Evolutionary conservation across 1,284 basidiomycete species (phyloP).

Genomic region (Leccinum griseonigrum): DNA sequence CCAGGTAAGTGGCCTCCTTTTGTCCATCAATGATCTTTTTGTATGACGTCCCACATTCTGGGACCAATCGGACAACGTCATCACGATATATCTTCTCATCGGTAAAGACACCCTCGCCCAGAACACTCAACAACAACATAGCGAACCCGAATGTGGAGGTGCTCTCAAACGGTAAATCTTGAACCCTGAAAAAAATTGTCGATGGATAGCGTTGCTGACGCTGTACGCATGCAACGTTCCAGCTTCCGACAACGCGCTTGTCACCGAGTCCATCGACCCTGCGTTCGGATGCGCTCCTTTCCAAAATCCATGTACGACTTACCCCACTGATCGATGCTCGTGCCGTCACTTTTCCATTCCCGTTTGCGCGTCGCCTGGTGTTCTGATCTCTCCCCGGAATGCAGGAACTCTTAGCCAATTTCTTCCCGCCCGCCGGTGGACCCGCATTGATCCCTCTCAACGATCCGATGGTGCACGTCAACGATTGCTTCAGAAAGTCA

Average conservation of each 20-base stretch:
- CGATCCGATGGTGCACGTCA: conserved; percentile 27
- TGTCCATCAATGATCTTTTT: neutral
- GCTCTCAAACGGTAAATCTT: conserved; percentile 23
- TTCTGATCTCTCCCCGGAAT: neutral
- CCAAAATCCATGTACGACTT: conserved; percentile 28
- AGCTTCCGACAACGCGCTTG: conserved; percentile 28
- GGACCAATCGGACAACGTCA: conserved; percentile 29
- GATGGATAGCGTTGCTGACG: neutral
- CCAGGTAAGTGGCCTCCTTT: conserved; percentile 11
- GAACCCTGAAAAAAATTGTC: too few relatives aligned
- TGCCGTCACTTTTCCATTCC: neutral
- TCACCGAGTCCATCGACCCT: conserved; percentile 25
- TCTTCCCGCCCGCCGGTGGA: conserved; percentile 26
- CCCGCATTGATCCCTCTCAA: conserved; percentile 26
- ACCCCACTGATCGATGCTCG: conserved; percentile 25
- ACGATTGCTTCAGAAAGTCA: conserved; percentile 27
- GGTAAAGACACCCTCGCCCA: conserved; percentile 23
- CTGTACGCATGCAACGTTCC: neutral
- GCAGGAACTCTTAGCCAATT: conserved; percentile 24
- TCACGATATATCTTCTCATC: conserved; percentile 29
- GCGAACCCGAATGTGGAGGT: conserved; percentile 24
- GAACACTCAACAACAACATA: conserved; percentile 23
- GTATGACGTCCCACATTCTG: conserved; percentile 2
- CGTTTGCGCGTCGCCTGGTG: neutral
- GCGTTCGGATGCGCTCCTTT: conserved; percentile 23